Evolutionary conservation across 257 asterid species (phyloP).

Genomic region (Jaltomata sinuosa): DNA sequence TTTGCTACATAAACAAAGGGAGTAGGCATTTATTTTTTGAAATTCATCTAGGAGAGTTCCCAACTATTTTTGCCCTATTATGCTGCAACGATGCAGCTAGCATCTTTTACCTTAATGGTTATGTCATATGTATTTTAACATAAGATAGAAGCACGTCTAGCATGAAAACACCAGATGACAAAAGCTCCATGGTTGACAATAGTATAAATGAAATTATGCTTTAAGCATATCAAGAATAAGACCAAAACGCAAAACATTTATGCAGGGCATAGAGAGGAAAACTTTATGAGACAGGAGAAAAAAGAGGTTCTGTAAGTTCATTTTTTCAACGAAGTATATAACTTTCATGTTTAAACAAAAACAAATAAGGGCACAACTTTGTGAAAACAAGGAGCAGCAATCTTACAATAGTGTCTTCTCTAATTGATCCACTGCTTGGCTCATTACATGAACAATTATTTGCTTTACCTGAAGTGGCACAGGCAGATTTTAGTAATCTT

Average conservation of each 20-base stretch:
- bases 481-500: not conserved
- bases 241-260: not conserved
- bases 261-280: not conserved
- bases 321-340: not conserved
- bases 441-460: slow-evolving; percentile 6
- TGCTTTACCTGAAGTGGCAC: slow-evolving; percentile 10
- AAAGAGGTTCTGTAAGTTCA: not conserved
- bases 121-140: not conserved
- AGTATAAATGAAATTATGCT: not conserved
- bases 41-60: not conserved
- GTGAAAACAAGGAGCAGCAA: slow-evolving; percentile 1
- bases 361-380: not conserved
- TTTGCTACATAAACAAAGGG: not conserved
- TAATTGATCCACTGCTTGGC: slow-evolving; percentile 2
- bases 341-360: not conserved
- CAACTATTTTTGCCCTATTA: not conserved
- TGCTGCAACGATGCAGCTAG: not conserved
- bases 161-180: not conserved
- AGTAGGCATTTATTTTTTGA: not conserved
- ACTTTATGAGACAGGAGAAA: not conserved
- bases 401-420: slow-evolving; percentile 10
- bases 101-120: not conserved
- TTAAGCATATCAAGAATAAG: not conserved
- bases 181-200: not conserved
- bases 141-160: not conserved